Evolutionary conservation across 805 yeast species (phyloP), one percentile per base, ranked within the genome.

Genomic region (Candida xyloterini): DNA sequence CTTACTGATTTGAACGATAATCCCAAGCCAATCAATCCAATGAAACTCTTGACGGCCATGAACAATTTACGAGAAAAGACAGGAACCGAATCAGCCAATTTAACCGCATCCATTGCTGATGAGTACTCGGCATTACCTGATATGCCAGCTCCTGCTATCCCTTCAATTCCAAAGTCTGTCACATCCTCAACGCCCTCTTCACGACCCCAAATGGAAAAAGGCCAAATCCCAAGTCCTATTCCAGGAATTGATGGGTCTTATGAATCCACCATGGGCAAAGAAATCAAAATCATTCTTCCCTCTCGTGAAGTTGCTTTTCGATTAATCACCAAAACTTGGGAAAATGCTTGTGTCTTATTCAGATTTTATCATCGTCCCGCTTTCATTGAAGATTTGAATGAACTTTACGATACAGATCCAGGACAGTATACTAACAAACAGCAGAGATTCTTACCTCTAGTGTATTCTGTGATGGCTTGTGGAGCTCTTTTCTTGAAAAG

Each of bases 311-410:
- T 74, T 18, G 91, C 95, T 0, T 60, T 85, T 26, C 77, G 76
- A 48, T 68, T 88, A 45, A 79, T 89, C 15, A 76, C 78, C 44
- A 76, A 81, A 31, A 83, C 90, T 1, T 89, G 95, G 95, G 78
- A 80, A 46, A 79, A 81, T 50, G 95, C 95, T 0, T 87, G 95
- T 61, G 88, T 87, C 4, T 66, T 89, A 37, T 85, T 88, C 57
- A 69, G 95, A 40, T 88, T 89, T 58, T 84, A 86, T 57, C 95
- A 89, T 55, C 66, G 95, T 23, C 95, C 95, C 1, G 79, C 90
- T 2, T 74, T 88, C 44, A 70, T 84, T 38, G 76, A 77, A 46
- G 89, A 84, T 48, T 67, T 88, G 20, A 90, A 84, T 50, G 76
- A 84, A 40, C 64, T 88, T 20, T 88, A 87, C 60, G 82, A 80